Conservation (phyloP, 2,329 filamentous ascomycete species). For the Elsinoe australis region DNA sequence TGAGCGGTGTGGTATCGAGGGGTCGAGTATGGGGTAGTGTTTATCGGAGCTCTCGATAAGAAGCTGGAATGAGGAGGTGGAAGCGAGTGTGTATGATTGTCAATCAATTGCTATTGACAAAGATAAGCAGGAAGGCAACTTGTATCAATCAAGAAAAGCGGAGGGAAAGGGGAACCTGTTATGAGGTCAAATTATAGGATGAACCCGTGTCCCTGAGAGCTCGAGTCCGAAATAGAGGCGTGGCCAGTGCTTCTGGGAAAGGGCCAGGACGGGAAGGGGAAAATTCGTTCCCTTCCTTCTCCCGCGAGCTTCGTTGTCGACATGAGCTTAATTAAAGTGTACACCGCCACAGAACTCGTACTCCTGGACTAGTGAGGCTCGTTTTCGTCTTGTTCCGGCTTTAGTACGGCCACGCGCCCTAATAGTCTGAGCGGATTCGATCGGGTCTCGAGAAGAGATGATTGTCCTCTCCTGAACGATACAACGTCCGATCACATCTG, state of each 20-base stretch:
- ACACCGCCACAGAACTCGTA: conserved; percentile 13
- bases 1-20: conserved; percentile 4
- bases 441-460: background rate
- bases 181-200: conserved; percentile 1
- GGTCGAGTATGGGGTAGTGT: background rate
- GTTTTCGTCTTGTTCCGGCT: conserved; percentile 2
- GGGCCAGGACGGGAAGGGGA: background rate
- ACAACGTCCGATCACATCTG: conserved; percentile 8
- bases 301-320: background rate
- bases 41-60: background rate
- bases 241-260: conserved; percentile 1
- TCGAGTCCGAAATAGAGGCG: conserved; percentile 9
- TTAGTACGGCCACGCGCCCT: conserved; percentile 4
- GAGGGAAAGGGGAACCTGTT: conserved; percentile 5
- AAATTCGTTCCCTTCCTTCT: background rate
- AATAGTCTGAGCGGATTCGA: conserved; percentile 14
- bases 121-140: conserved; percentile 5
- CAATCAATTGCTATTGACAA: conserved; percentile 6
- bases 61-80: background rate
- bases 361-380: conserved; percentile 5
- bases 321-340: background rate
- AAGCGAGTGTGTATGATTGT: background rate
- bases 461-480: background rate
- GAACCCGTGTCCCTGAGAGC: conserved; percentile 14
- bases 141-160: background rate